Evolutionary conservation across 306 rosid genomes (phyloP).

Genomic region (Ormosia emarginata): DNA sequence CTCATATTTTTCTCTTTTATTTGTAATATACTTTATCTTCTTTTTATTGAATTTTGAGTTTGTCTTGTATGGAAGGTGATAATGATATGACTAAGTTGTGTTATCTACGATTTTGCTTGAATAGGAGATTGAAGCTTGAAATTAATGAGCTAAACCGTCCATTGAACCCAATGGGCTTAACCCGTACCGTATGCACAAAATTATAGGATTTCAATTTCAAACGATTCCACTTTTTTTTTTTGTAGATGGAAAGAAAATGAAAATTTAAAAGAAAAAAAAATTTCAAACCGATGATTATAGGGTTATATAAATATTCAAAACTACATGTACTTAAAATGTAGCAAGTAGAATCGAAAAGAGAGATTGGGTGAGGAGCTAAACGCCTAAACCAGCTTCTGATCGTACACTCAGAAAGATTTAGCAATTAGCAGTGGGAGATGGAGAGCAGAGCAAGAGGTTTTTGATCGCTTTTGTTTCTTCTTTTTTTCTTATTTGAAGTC

Average conservation of each 20-base stretch:
- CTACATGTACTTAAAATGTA: too few relatives aligned
- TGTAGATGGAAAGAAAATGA: background rate
- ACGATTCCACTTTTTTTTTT: background rate
- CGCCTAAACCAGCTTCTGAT: too few relatives aligned
- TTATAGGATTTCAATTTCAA: background rate
- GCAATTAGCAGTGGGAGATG: background rate
- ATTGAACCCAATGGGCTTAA: background rate
- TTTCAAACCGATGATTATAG: background rate
- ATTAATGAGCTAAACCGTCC: background rate
- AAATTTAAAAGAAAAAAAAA: background rate
- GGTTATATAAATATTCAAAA: background rate
- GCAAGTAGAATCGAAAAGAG: too few relatives aligned
- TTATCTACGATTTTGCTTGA: background rate
- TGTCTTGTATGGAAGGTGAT: background rate
- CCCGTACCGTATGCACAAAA: background rate
- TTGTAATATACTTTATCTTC: background rate
- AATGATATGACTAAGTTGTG: background rate
- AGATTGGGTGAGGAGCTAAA: too few relatives aligned
- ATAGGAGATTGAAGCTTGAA: background rate
- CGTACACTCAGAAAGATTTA: too few relatives aligned
- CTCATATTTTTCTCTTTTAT: too few relatives aligned
- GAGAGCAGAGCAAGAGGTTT: background rate
- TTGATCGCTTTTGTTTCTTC: background rate
- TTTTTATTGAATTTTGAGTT: background rate
- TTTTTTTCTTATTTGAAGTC: background rate